Percentiles rank a stretch among this genome's conserved stretches.
Evolutionary conservation across 805 yeast genomes (phyloP).

Genomic region (Kuraishia ogatae): DNA sequence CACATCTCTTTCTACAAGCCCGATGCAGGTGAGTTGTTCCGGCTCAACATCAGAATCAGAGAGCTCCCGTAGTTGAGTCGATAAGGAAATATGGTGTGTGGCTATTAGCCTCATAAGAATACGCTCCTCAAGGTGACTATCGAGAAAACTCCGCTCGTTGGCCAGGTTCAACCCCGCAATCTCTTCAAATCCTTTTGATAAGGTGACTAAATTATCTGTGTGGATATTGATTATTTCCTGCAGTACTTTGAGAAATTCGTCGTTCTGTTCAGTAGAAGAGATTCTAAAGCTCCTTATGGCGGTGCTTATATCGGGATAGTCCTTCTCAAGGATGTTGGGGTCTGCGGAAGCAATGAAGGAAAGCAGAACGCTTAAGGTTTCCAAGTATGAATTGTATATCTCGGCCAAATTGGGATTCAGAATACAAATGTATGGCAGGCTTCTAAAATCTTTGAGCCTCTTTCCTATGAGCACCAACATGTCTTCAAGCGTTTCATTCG

Average conservation of each 20-base stretch:
- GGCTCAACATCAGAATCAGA: constrained; percentile 26
- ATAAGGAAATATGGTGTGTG: constrained; percentile 70
- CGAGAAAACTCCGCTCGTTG: constrained; percentile 40
- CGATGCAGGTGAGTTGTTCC: constrained; percentile 39
- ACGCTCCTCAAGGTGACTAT: constrained; percentile 71
- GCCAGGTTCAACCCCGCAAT: constrained; percentile 30
- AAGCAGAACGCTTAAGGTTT: constrained; percentile 50
- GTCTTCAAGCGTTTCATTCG: constrained; percentile 48
- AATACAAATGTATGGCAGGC: constrained; percentile 75
- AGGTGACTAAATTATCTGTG: constrained; percentile 71
- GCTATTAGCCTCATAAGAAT: constrained; percentile 82
- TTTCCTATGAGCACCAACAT: constrained; percentile 59
- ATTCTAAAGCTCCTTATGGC: constrained; percentile 25
- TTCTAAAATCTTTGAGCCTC: constrained; percentile 60
- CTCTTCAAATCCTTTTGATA: constrained; percentile 71
- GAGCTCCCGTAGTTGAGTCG: constrained; percentile 24
- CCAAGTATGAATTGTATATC: constrained; percentile 64
- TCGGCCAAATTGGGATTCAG: constrained; percentile 81
- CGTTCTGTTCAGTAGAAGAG: constrained; percentile 42
- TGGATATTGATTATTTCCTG: constrained; percentile 62
- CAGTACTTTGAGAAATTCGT: constrained; percentile 39
- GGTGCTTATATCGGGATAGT: background rate
- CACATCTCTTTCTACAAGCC: constrained; percentile 58
- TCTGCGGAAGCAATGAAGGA: constrained; percentile 20
- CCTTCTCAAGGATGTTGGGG: background rate